Percentiles rank a stretch among this genome's conserved stretches.
Conservation (phyloP, 1,284 basidiomycete genomes). For the Trichosporon sp. region DNA sequence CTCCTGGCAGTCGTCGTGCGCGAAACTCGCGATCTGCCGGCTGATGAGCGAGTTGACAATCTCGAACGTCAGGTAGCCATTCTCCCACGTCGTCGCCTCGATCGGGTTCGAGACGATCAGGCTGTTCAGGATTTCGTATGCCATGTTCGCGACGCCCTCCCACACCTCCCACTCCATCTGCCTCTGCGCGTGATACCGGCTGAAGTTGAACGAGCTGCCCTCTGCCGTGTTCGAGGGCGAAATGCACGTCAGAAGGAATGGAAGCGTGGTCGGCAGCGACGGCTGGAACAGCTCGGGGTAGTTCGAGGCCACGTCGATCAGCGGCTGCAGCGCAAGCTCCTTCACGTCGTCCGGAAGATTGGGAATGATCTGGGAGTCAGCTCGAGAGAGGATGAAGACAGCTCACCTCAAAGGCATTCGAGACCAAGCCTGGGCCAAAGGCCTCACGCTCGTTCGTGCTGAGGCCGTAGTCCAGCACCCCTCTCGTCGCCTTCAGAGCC, state of each 20-base stretch:
- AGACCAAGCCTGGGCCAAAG: slow-evolving; percentile 28
- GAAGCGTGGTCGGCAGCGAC: slow-evolving; percentile 62
- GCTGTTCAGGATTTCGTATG: slow-evolving; percentile 41
- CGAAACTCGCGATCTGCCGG: slow-evolving; percentile 31
- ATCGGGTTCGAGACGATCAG: slow-evolving; percentile 32
- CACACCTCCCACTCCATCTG: slow-evolving; percentile 60
- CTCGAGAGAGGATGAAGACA: neutral
- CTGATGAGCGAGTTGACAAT: slow-evolving; percentile 35
- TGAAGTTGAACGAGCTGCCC: slow-evolving; percentile 24
- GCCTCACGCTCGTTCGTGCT: slow-evolving; percentile 29
- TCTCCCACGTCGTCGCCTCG: slow-evolving; percentile 28
- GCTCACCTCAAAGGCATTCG: slow-evolving; percentile 32
- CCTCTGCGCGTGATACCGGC: slow-evolving; percentile 26
- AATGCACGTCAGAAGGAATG: slow-evolving; percentile 55
- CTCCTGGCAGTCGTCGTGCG: slow-evolving; percentile 54
- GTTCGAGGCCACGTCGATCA: slow-evolving; percentile 67
- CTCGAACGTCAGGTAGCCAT: slow-evolving; percentile 28
- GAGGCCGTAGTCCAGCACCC: slow-evolving; percentile 33
- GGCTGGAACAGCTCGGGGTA: slow-evolving; percentile 61
- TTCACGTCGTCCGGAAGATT: slow-evolving; percentile 28
- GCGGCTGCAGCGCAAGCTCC: slow-evolving; percentile 54
- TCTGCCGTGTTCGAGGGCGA: slow-evolving; percentile 28
- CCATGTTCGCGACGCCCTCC: slow-evolving; percentile 62
- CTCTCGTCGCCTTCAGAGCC: slow-evolving; percentile 39
- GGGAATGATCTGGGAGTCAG: slow-evolving; percentile 15